These are phyloP conservation scores for Trichoderma virens DNA, from an alignment of 495 filamentous ascomycete genomes.

Conservation along the genomic window DNA sequence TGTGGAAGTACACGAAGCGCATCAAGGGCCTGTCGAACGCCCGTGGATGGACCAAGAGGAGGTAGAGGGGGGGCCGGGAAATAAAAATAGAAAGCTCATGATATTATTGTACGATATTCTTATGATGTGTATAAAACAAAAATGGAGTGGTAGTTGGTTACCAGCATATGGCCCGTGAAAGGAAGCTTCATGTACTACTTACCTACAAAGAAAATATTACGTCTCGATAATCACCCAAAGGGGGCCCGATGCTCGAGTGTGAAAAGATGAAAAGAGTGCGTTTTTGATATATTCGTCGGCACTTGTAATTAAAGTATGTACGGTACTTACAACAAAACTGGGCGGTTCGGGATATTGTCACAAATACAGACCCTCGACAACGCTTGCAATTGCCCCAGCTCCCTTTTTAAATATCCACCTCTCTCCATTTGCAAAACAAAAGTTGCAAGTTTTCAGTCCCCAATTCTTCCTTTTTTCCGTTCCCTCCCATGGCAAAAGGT, in stretches of 20 bases:
- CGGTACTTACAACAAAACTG: too few relatives aligned
- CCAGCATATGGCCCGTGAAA: neutral
- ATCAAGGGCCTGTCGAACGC: conserved; percentile 24
- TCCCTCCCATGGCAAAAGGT: too few relatives aligned
- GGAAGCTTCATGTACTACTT: neutral
- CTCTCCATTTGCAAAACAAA: too few relatives aligned
- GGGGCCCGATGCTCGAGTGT: neutral
- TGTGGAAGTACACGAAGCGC: conserved; percentile 47
- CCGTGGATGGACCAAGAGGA: conserved; percentile 18
- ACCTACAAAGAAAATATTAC: neutral
- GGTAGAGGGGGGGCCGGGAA: neutral
- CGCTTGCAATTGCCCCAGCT: too few relatives aligned
- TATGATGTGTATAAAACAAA: neutral
- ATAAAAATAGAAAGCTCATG: neutral
- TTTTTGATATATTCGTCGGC: too few relatives aligned
- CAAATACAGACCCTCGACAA: too few relatives aligned
- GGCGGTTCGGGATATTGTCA: too few relatives aligned
- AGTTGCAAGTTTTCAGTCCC: too few relatives aligned
- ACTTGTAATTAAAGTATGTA: too few relatives aligned
- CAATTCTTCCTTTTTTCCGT: too few relatives aligned
- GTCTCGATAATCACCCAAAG: neutral
- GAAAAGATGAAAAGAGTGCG: too few relatives aligned
- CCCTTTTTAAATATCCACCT: too few relatives aligned
- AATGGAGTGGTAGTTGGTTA: neutral
- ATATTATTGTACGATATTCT: neutral